Conservation (phyloP, 352 stramenopile species). For the Globisporangium alternatum region DNA sequence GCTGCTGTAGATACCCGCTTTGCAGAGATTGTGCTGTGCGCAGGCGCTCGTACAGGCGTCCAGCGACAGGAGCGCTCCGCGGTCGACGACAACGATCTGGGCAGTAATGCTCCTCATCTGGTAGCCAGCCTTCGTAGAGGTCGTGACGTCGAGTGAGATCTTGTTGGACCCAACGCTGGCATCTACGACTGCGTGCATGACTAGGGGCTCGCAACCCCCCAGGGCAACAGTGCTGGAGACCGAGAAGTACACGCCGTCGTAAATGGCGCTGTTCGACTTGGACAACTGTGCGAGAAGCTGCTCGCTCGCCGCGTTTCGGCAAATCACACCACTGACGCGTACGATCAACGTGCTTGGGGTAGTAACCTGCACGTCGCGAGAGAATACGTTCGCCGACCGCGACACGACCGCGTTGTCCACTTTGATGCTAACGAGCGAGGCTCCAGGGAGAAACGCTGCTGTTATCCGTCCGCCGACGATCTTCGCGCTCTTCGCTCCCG, state of each 20-base stretch:
- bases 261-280: conserved; percentile 26
- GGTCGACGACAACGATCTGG: conserved; percentile 34
- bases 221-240: conserved; percentile 20
- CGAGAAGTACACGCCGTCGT: conserved; percentile 41
- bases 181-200: conserved; percentile 46
- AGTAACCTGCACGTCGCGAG: conserved; percentile 23
- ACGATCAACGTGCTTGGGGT: conserved; percentile 43
- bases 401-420: conserved; percentile 21
- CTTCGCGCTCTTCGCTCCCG: conserved; percentile 38
- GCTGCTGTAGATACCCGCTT: conserved; percentile 35
- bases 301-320: conserved; percentile 43
- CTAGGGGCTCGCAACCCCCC: conserved; percentile 38
- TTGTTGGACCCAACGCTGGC: conserved; percentile 21
- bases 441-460: conserved; percentile 33
- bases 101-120: conserved; percentile 33
- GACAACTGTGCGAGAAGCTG: conserved; percentile 31
- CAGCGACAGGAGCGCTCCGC: conserved; percentile 34
- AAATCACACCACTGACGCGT: conserved; percentile 35
- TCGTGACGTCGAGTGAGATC: conserved; percentile 38
- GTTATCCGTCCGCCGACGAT: conserved; percentile 41
- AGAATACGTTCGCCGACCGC: conserved; percentile 24
- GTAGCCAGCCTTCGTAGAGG: conserved; percentile 32
- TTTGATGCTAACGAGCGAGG: conserved; percentile 22
- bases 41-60: conserved; percentile 40
- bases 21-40: conserved; percentile 40